Percentiles rank a stretch among this genome's conserved stretches.
These are phyloP conservation scores for Suillus americanus DNA, from an alignment of 768 basidiomycete genomes.

Conservation along the genomic window DNA sequence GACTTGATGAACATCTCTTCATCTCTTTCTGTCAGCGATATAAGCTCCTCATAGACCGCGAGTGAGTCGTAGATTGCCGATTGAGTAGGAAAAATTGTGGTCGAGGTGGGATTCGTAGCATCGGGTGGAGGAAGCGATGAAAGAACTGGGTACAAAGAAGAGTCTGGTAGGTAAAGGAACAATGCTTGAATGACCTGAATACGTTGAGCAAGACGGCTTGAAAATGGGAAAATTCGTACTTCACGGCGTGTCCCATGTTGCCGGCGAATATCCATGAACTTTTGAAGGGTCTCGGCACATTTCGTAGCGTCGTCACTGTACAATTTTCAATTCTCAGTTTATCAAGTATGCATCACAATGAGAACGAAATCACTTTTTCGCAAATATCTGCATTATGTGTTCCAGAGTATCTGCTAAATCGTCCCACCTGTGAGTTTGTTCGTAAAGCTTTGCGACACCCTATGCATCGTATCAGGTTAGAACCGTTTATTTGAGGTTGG, in stretches of 20 bases:
- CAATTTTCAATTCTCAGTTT: conserved; percentile 4
- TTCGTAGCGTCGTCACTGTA: conserved; percentile 71
- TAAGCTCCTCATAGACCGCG: conserved; percentile 69
- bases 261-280: conserved; percentile 61
- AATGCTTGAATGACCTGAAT: conserved; percentile 66
- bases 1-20: conserved; percentile 57
- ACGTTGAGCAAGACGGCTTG: not conserved
- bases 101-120: conserved; percentile 67
- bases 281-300: conserved; percentile 81
- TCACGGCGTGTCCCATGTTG: conserved; percentile 60
- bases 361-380: conserved; percentile 48
- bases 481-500: conserved; percentile 16
- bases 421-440: conserved; percentile 59
- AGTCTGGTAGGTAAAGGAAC: conserved; percentile 71
- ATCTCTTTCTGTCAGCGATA: conserved; percentile 58
- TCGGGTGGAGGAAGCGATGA: conserved; percentile 72
- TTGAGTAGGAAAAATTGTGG: conserved; percentile 58
- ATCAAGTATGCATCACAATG: not conserved
- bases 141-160: conserved; percentile 60
- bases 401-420: conserved; percentile 53
- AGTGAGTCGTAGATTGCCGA: conserved; percentile 68
- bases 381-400: conserved; percentile 57
- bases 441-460: conserved; percentile 77
- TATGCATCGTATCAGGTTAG: conserved; percentile 27
- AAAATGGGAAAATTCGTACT: conserved; percentile 34